Evolutionary conservation across 1,284 basidiomycete species (phyloP), one percentile per base, ranked within the genome.

Genomic region (Cerrena zonata): DNA sequence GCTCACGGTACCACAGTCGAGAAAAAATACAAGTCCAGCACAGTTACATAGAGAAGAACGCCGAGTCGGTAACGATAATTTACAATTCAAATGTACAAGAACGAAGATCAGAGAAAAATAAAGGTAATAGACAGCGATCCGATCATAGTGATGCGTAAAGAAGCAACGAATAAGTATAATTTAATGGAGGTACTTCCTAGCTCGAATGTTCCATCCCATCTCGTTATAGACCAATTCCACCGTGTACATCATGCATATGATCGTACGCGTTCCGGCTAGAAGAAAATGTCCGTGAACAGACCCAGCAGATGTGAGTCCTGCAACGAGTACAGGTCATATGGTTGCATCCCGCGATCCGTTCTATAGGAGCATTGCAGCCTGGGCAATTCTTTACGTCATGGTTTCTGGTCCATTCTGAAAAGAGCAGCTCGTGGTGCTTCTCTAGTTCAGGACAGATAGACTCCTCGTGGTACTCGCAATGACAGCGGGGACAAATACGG

Each of bases 291-390:
- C 74, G 65, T 61, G 84, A 59, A 61, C 86, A 89, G 15, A 78
- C 78, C 87, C 87, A 89, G 55, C 86, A 89, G 2, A 82, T 84
- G 61, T 89, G 86, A 1, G 82, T 80, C 57, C 78, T 74, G 62
- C 86, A 89, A 25, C 75, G 73, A 0, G 72, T 72, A 64, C 86
- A 89, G 25, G 76, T 81, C 74, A 89, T 80, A 61, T 89, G 87
- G 65, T 89, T 84, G 65, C 86, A 89, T 0, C 86, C 86, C 54
- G 82, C 84, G 26, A 68, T 70, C 40, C 80, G 77, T 65, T 89
- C 84, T 58, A 89, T 89, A 4, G 74, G 71, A 2, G 75, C 73
- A 50, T 76, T 76, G 69, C 86, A 89, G 0, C 73, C 73, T 1
- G 86, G 87, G 62, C 85, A 90, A 24, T 72, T 69, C 71, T 87